These are phyloP conservation scores for Ampelomyces quisqualis DNA, from an alignment of 2,329 filamentous ascomycete species.

Conservation along the genomic window DNA sequence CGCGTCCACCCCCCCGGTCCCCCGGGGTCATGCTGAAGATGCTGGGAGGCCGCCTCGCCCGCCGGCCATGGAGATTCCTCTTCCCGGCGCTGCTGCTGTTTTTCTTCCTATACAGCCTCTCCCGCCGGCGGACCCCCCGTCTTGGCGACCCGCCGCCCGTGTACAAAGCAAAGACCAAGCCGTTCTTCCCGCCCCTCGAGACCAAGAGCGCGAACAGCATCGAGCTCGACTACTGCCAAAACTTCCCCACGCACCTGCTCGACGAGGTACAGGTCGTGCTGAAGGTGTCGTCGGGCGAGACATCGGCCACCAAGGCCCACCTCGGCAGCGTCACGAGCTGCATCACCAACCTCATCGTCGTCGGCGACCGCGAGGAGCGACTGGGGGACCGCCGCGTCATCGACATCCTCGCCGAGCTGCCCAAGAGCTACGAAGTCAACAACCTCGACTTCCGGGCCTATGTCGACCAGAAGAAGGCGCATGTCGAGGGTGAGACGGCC, in stretches of 20 bases:
- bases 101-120: constrained; percentile 35
- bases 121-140: constrained; percentile 18
- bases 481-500: constrained; percentile 40
- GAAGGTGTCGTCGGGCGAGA: constrained; percentile 53
- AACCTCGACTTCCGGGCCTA: constrained; percentile 57
- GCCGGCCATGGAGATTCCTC: constrained; percentile 36
- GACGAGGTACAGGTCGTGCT: constrained; percentile 50
- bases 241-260: constrained; percentile 46
- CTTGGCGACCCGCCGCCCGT: constrained; percentile 15
- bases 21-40: constrained; percentile 25
- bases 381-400: constrained; percentile 53
- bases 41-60: constrained; percentile 28
- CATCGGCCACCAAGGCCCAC: constrained; percentile 48
- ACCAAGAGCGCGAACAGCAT: constrained; percentile 29
- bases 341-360: constrained; percentile 57
- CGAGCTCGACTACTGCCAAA: constrained; percentile 43
- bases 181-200: constrained; percentile 41
- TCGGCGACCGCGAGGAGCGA: constrained; percentile 61
- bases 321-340: constrained; percentile 57
- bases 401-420: constrained; percentile 51
- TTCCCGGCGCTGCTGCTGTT: constrained; percentile 35
- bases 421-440: constrained; percentile 45
- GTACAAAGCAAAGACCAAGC: constrained; percentile 37
- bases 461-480: constrained; percentile 46
- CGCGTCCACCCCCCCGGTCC: constrained; percentile 9